Base-by-base conservation (phyloP, 768 basidiomycete species). In the Xanthoconium purpureum region DNA sequence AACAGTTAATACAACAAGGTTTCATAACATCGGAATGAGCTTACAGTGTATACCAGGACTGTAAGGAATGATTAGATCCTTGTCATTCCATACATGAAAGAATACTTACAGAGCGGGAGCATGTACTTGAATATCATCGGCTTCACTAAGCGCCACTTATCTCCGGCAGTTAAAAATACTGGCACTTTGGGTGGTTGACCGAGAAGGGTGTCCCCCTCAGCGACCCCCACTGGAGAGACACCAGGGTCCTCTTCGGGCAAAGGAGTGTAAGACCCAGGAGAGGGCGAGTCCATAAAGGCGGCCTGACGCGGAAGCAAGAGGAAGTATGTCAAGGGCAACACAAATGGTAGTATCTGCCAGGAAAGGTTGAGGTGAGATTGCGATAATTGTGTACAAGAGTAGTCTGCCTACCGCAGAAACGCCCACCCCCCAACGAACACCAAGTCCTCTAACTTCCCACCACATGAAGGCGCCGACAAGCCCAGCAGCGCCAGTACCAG, bases 401-500 rank as follows among this genome's bases (percentile, higher is more conserved):
- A 14, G 30, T 6, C 11, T 18, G 68, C 88, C 37, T 66, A 92
- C 92, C 14, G 91, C 82, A 11, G 91, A 93, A 20, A 96, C 65
- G 3, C 91, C 90, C 24, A 98, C 84, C 2, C 94, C 97, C 12
- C 77, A 64, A 43, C 84, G 81, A 6, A 99, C 92, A 20, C 97
- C 96, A 0, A 96, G 73, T 2, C 84, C 82, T 18, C 97, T 79
- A 5, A 98, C 75, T 60, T 93, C 79, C 96, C 96, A 98, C 97
- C 97, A 98, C 13, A 97, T 66, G 38, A 89, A 88, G 0, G 96
- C 94, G 8, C 96, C 96, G 1, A 87, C 88, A 1, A 99, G 82
- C 0, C 96, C 96, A 0, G 96, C 96, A 6, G 89, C 92, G 2
- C 96, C 96, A 0, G 96, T 98, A 0, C 96, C 96, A 10, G 88